Conservation (phyloP, 2,329 filamentous ascomycete genomes). For the Sclerotinia subarctica region DNA sequence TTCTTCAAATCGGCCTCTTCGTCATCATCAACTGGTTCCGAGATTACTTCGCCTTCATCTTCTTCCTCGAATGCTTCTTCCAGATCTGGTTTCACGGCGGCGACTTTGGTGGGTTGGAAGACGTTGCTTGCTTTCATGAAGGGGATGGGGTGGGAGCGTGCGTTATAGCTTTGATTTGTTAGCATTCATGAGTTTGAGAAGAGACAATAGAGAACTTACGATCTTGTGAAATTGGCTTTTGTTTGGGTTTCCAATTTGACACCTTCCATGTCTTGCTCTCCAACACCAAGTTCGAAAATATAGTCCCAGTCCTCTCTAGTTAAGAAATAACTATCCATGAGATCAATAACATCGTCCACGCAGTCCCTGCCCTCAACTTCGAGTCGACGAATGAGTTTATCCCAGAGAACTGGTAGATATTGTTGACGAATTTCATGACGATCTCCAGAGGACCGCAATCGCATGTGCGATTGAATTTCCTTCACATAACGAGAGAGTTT, state of each 20-base stretch:
- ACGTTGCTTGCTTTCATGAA: constrained; percentile 92
- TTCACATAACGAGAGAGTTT: constrained; percentile 78
- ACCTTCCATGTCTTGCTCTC: constrained; percentile 71
- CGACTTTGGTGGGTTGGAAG: constrained; percentile 64
- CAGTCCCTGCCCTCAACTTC: constrained; percentile 76
- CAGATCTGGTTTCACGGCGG: constrained; percentile 81
- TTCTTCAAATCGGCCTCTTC: constrained; percentile 83
- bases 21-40: constrained; percentile 55
- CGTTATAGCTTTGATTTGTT: constrained; percentile 65
- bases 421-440: constrained; percentile 92
- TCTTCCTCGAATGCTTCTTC: constrained; percentile 96
- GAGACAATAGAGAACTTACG: constrained; percentile 54
- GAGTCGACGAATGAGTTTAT: constrained; percentile 70
- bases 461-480: constrained; percentile 97
- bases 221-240: constrained; percentile 84
- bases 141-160: constrained; percentile 79
- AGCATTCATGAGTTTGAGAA: not conserved
- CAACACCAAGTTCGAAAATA: constrained; percentile 86
- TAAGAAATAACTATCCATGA: constrained; percentile 97
- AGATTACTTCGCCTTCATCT: constrained; percentile 67
- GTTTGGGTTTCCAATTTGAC: constrained; percentile 80
- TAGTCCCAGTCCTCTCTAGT: constrained; percentile 94
- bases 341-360: constrained; percentile 78
- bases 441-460: constrained; percentile 83
- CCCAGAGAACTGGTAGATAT: constrained; percentile 87